phyloP scores from a whole-genome alignment of 2,329 filamentous ascomycete species.

The Xylaria sp. region DNA sequence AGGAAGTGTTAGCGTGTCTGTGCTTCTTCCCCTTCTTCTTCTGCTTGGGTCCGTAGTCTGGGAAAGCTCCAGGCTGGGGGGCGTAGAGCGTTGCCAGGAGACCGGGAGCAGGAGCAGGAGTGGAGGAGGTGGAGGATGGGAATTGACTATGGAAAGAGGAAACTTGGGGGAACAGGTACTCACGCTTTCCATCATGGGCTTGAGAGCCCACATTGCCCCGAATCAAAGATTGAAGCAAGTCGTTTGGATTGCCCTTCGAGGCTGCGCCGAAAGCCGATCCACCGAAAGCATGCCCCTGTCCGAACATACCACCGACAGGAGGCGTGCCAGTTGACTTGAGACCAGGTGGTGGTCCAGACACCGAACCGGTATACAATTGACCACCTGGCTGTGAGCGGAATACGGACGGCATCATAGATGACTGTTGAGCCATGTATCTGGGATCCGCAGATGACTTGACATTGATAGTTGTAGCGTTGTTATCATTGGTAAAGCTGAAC shows the following conservation, averaged over 20 bases:
- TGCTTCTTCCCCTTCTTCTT: conserved; percentile 99
- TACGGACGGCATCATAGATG: conserved; percentile 73
- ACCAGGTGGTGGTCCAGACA: conserved; percentile 89
- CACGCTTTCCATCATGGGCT: conserved; percentile 90
- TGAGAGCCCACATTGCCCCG: conserved; percentile 65
- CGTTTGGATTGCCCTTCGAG: conserved; percentile 65
- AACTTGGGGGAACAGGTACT: conserved; percentile 61
- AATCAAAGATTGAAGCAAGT: conserved; percentile 77
- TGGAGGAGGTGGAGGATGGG: conserved; percentile 73
- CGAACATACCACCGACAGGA: conserved; percentile 74
- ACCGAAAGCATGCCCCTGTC: conserved; percentile 80
- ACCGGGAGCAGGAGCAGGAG: conserved; percentile 87
- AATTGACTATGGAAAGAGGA: conserved; percentile 87
- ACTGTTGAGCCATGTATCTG: conserved; percentile 77
- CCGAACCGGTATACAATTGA: conserved; percentile 76
- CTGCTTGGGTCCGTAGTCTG: conserved; percentile 92
- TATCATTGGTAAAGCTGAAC: conserved; percentile 82
- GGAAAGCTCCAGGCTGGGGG: conserved; percentile 76
- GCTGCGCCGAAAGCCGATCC: conserved; percentile 61
- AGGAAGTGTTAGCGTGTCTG: conserved; percentile 99
- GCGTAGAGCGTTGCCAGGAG: conserved; percentile 90
- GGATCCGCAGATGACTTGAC: conserved; percentile 76
- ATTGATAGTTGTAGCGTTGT: conserved; percentile 53
- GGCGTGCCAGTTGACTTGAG: conserved; percentile 93
- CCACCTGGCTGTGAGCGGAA: conserved; percentile 56